A percentile compares a stretch with the other conserved stretches of the same genome.
Conservation (phyloP, 2,329 filamentous ascomycete species). For the Hypoxylon sp. region DNA sequence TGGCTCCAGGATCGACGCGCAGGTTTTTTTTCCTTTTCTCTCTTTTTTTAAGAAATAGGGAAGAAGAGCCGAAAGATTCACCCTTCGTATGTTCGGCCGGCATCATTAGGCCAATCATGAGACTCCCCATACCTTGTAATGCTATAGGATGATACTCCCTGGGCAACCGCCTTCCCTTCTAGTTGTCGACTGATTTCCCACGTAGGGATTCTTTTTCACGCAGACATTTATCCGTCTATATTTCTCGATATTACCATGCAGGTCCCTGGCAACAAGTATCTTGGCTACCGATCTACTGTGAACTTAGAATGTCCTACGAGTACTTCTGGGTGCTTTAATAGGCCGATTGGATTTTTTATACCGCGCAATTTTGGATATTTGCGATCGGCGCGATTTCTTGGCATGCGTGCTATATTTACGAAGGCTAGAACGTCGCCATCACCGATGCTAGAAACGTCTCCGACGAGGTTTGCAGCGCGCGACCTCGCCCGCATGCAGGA, state of each 20-base stretch:
- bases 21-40: too few relatives aligned
- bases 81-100: constrained; percentile 24
- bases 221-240: constrained; percentile 41
- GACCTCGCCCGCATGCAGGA: constrained; percentile 23
- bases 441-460: constrained; percentile 22
- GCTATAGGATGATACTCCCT: constrained; percentile 31
- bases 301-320: constrained; percentile 21
- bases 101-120: constrained; percentile 35
- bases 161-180: constrained; percentile 41
- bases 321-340: constrained; percentile 33
- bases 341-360: constrained; percentile 13
- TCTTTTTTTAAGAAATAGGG: constrained; percentile 7
- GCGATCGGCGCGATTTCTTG: constrained; percentile 26
- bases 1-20: constrained; percentile 20
- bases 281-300: constrained; percentile 25
- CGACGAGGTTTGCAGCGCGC: constrained; percentile 17
- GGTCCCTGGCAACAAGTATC: constrained; percentile 32
- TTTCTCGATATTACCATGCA: constrained; percentile 41
- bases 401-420: constrained; percentile 33
- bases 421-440: constrained; percentile 25
- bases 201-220: constrained; percentile 18
- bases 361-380: constrained; percentile 2
- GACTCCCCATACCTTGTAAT: constrained; percentile 17
- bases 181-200: constrained; percentile 28
- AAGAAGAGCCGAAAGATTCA: constrained; percentile 39